Evolutionary conservation across 73 alveolate genomes (phyloP).

Genomic region (Tetrahymena malaccensis): DNA sequence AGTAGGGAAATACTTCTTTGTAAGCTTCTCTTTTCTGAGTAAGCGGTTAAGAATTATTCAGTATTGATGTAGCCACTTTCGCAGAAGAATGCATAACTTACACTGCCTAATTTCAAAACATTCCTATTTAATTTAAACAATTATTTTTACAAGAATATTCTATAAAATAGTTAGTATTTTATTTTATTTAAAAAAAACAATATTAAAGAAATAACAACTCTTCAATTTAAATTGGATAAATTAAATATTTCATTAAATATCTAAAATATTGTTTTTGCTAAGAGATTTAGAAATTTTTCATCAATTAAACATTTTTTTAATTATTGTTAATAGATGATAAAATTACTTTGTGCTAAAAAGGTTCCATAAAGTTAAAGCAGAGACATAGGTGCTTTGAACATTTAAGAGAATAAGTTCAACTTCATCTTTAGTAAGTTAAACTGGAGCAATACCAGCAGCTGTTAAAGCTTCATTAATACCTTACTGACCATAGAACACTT

Average conservation of each 20-base stretch:
- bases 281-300: no score
- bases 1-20: not conserved
- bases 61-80: not conserved
- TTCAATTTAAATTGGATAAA: no score
- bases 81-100: not conserved
- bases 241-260: not conserved
- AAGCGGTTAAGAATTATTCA: not conserved
- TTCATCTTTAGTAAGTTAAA: not conserved
- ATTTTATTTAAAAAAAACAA: no score
- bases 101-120: not conserved
- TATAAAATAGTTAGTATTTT: no score
- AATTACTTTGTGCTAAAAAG: not conserved
- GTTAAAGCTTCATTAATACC: not conserved
- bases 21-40: not conserved
- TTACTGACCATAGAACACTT: not conserved
- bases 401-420: not conserved
- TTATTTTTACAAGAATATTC: not conserved
- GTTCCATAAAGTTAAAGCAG: not conserved
- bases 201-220: not conserved
- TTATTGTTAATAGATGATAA: no score
- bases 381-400: not conserved
- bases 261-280: not conserved
- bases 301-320: no score
- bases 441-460: not conserved
- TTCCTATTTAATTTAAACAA: not conserved